Percentiles rank a stretch among this genome's conserved stretches.
phyloP scores from a whole-genome alignment of 192 early-diverging fungal genomes.

The Linnemannia exigua region DNA sequence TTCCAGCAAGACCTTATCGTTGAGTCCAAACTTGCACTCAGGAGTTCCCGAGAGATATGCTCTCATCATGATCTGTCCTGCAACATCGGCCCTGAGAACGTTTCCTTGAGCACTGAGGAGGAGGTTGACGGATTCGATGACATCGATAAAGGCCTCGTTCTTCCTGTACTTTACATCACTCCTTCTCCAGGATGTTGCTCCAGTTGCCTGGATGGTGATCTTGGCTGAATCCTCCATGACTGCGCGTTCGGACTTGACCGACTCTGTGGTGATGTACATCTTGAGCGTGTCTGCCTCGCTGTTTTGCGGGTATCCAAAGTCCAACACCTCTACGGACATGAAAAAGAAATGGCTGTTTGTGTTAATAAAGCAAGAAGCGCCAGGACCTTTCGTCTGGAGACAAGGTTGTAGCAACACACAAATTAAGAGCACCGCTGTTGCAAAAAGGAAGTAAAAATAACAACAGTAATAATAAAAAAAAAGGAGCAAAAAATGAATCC shows the following conservation, averaged over 20 bases:
- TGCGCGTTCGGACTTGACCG: slow-evolving; percentile 81
- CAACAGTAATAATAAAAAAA: neutral
- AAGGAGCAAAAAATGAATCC: neutral
- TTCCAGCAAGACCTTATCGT: slow-evolving; percentile 93
- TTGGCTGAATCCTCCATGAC: slow-evolving; percentile 73
- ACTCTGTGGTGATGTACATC: slow-evolving; percentile 90
- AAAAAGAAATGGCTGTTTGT: neutral
- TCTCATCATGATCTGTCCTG: slow-evolving; percentile 93
- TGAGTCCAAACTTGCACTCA: slow-evolving; percentile 94
- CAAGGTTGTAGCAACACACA: neutral
- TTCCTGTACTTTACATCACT: slow-evolving; percentile 97
- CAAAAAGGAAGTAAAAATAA: slow-evolving; percentile 2
- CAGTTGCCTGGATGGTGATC: slow-evolving; percentile 97
- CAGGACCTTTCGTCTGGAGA: neutral
- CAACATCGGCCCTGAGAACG: slow-evolving; percentile 89
- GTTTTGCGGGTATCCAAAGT: slow-evolving; percentile 92
- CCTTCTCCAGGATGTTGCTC: slow-evolving; percentile 92
- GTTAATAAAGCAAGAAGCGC: neutral
- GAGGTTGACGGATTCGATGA: slow-evolving; percentile 97
- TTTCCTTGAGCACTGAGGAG: slow-evolving; percentile 86
- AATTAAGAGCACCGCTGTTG: neutral
- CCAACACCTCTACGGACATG: slow-evolving; percentile 73
- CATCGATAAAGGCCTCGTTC: slow-evolving; percentile 96
- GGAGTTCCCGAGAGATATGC: slow-evolving; percentile 98
- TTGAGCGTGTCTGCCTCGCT: slow-evolving; percentile 87